Conservation (phyloP, 2,329 filamentous ascomycete species). For the Acrocalymma vagum region DNA sequence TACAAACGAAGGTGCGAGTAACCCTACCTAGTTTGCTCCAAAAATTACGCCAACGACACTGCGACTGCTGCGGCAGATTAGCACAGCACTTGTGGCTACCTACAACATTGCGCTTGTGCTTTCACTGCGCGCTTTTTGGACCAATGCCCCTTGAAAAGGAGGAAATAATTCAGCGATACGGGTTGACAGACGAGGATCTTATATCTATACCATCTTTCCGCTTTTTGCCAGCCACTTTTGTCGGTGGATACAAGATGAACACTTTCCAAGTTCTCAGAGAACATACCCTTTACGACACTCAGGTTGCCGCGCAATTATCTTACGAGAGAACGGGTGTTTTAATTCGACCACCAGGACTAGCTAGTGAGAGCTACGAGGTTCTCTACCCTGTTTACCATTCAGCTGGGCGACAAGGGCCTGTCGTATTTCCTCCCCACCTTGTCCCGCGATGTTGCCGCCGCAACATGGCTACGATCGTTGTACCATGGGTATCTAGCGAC, state of each 20-base stretch:
- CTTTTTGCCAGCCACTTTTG: conserved; percentile 11
- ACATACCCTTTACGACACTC: conserved; percentile 10
- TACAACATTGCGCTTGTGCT: conserved; percentile 8
- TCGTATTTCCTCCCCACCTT: conserved; percentile 8
- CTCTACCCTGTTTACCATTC: background rate
- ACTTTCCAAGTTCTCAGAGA: conserved; percentile 7
- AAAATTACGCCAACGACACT: conserved; percentile 12
- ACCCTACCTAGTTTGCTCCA: conserved; percentile 4
- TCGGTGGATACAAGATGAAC: conserved; percentile 3
- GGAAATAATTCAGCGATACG: conserved; percentile 8
- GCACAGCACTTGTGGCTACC: conserved; percentile 12
- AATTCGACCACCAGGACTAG: background rate
- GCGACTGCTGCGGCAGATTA: conserved; percentile 10
- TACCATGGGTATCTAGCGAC: conserved; percentile 12
- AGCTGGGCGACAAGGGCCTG: conserved; percentile 5
- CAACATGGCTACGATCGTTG: conserved; percentile 11
- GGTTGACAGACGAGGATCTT: conserved; percentile 8
- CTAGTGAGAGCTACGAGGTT: background rate
- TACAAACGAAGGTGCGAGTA: conserved; percentile 10
- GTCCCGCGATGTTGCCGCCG: conserved; percentile 6
- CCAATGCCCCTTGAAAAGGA: conserved; percentile 8
- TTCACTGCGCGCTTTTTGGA: conserved; percentile 6
- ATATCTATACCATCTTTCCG: conserved; percentile 12
- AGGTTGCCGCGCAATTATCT: conserved; percentile 5
- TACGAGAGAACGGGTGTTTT: background rate